phyloP scores from a whole-genome alignment of 1,284 basidiomycete species.

The Xerocomus nothofagi region DNA sequence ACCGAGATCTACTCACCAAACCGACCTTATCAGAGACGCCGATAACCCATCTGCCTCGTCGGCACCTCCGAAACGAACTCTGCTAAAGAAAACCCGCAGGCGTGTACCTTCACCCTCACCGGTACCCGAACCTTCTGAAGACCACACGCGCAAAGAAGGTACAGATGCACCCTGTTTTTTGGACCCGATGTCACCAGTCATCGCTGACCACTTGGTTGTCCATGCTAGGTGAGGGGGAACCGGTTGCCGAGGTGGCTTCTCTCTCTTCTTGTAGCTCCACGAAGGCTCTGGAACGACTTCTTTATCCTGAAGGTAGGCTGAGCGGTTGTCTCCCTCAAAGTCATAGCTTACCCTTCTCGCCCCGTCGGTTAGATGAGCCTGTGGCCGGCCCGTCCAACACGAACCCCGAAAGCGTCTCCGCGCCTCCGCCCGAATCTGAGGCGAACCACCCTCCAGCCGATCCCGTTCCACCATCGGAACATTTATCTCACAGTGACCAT shows the following conservation, averaged over 20 bases:
- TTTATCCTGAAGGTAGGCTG: constrained; percentile 16
- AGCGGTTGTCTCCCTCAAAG: neutral
- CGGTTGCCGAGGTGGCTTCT: neutral
- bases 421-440: neutral
- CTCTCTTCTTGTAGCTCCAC: constrained; percentile 12
- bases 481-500: neutral
- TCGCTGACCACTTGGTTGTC: neutral
- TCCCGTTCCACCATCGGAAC: neutral
- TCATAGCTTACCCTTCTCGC: constrained; percentile 1
- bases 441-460: neutral
- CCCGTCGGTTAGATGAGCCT: constrained; percentile 13
- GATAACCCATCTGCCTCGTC: constrained; percentile 4
- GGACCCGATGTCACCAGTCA: neutral
- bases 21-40: constrained; percentile 11
- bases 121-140: neutral
- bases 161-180: too few relatives aligned
- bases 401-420: neutral
- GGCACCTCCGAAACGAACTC: neutral
- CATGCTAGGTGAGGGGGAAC: constrained; percentile 7
- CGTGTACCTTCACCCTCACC: neutral
- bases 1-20: neutral
- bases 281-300: constrained; percentile 17
- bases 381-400: constrained; percentile 1
- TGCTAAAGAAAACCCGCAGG: neutral
- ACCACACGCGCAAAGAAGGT: constrained; percentile 19